phyloP scores from a whole-genome alignment of 2,329 filamentous ascomycete species.

The Epichloe brachyelytri region DNA sequence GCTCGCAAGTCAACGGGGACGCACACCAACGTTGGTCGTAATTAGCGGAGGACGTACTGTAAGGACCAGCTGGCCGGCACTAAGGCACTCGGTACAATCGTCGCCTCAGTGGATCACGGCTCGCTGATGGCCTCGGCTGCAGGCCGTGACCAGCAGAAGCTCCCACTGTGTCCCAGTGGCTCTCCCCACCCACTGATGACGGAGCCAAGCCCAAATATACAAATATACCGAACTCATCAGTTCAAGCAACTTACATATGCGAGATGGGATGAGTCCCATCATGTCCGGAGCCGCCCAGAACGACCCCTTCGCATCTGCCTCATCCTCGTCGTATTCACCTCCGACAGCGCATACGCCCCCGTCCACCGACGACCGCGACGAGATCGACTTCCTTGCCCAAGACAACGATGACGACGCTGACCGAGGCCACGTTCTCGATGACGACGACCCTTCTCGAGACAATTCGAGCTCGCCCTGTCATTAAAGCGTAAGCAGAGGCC shows the following conservation, averaged over 20 bases:
- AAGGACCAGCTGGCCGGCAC: too few species aligned
- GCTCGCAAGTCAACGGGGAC: not conserved
- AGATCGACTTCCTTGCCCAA: slow-evolving; percentile 25
- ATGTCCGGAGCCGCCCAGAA: slow-evolving; percentile 27
- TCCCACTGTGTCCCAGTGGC: not conserved
- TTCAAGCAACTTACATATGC: not conserved
- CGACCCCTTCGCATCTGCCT: slow-evolving; percentile 23
- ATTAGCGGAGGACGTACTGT: too few species aligned
- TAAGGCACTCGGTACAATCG: too few species aligned
- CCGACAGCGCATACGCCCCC: slow-evolving; percentile 12
- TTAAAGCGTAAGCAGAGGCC: slow-evolving; percentile 59
- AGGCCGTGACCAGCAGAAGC: not conserved
- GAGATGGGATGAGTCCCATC: slow-evolving; percentile 27
- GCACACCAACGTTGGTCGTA: too few species aligned
- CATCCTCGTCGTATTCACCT: slow-evolving; percentile 20
- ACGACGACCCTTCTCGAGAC: slow-evolving; percentile 43
- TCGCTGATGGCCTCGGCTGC: not conserved
- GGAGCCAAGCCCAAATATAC: not conserved
- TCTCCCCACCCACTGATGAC: not conserved
- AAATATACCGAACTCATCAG: not conserved
- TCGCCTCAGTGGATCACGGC: too few species aligned
- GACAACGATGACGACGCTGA: slow-evolving; percentile 18
- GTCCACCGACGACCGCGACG: slow-evolving; percentile 29
- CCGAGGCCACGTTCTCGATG: slow-evolving; percentile 30
- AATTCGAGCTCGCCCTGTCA: slow-evolving; percentile 42